Base-by-base conservation (phyloP, 306 rosid genomes). In the Hylodesmum podocarpum region DNA sequence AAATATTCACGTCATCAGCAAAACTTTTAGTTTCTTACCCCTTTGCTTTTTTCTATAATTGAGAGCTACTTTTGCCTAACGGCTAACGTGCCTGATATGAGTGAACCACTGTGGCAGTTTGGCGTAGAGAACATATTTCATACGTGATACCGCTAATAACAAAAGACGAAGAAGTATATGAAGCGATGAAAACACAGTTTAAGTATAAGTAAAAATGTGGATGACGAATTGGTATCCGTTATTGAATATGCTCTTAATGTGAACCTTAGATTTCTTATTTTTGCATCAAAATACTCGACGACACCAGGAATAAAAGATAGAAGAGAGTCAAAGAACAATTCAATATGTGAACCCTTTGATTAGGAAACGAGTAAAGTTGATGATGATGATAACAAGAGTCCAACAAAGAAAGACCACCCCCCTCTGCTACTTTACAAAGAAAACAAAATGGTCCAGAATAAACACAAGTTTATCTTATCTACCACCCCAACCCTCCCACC, bases 341-440 rank as follows among this genome's bases (percentile, higher is more conserved):
- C 40, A 37, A 64, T 28, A 22, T 10, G 66, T 66, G 55, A 76
- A 37, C 66, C 44, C 54, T 36, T 49, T 21, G 24, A 66, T 27
- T 66, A 15, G 69, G 41, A 66, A 78, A 70, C 51, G 33, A 31
- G 72, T 49, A 70, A 59, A 78, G 77, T 69, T 59, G 33, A 69
- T 36, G 8, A 69, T 36, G 8, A 46, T 15, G 54, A 78, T 78
- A 57, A 34, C 63, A 22, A 57, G 50, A 15, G 63, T 33, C 75
- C 77, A 49, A 47, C 77, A 44, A 57, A 51, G 31, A 43, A 73
- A 43, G 31, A 73, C 53, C n/a, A 4, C 68, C n/a, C 19, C 37
- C 44, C 68, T 3, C 13, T 14, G 6, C 40, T 6, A 9, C 79
- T 11, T 33, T 18, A 64, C 43, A 34, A 34, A 34, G 43, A 63